Evolutionary conservation across 2,329 filamentous ascomycete genomes (phyloP), one percentile per base, ranked within the genome.

Genomic region (Nemania abortiva): DNA sequence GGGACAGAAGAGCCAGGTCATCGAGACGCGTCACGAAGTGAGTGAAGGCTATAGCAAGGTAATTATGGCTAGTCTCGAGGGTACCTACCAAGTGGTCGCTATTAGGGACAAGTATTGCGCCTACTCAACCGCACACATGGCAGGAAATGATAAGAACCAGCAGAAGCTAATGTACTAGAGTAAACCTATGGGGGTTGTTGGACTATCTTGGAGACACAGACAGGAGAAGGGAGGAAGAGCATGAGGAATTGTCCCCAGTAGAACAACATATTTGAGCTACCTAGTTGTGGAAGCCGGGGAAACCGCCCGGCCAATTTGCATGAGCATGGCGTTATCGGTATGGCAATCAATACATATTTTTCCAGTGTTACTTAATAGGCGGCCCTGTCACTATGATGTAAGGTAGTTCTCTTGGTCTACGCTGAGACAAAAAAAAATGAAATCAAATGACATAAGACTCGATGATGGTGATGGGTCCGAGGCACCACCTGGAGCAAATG

Each of bases 31-130:
- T 74, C 94, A 96, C 73, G 95, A 98, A 75, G 86, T 92, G 20
- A 95, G 92, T 57, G 89, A 95, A 71, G 93, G 97, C 76, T 88
- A 93, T 79, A 90, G 84, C 76, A 95, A 97, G 86, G 89, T 89
- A 29, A 88, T 98, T 75, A 90, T 90, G 75, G 94, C 95, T 29
- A 94, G 91, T 74, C 93, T 97, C 78, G 96, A 98, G 85, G 96
- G 96, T 58, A 97, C 94, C 73, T 99, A 99, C 78, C 96, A 99
- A 83, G 95, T 99, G 20, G 93, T 98, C 34, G 91, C 93, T 11
- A 97, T 99, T 81, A 97, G 97, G 85, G 96, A 99, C 81, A 90
- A 90, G 77, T 97, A 89, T 83, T 99, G 96, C 79, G 91, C 93
- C 29, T 97, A 97, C 81, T 93, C 93, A 54, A 95, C 90, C 69